phyloP scores from a whole-genome alignment of 495 filamentous ascomycete species.

The Aspergillus sclerotioniger region DNA sequence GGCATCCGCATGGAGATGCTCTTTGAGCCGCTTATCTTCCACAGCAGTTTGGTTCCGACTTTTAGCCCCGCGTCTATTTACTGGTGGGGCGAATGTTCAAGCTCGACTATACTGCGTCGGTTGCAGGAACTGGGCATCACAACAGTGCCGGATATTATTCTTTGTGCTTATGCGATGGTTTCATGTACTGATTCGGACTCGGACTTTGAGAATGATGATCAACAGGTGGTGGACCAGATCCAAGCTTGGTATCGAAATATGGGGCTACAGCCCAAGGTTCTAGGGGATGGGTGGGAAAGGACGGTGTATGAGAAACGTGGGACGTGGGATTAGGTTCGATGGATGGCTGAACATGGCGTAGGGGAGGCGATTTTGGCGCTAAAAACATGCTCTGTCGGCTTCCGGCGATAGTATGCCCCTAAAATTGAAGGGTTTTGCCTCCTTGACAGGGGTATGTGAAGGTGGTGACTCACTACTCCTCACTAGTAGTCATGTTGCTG shows the following conservation, averaged over 20 bases:
- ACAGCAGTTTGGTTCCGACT: neutral
- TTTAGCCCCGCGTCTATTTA: neutral
- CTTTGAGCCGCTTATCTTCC: neutral
- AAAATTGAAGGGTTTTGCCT: too few relatives aligned
- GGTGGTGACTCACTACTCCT: too few relatives aligned
- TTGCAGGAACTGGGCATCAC: neutral
- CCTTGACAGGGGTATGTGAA: too few relatives aligned
- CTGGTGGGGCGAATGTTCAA: neutral
- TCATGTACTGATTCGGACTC: neutral
- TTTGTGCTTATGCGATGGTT: neutral
- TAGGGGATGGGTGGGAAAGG: neutral
- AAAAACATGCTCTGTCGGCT: too few relatives aligned
- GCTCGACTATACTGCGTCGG: neutral
- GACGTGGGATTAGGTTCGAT: neutral
- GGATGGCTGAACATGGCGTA: too few relatives aligned
- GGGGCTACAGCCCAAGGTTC: neutral
- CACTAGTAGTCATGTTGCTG: too few relatives aligned
- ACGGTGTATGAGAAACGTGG: neutral
- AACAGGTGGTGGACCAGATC: neutral
- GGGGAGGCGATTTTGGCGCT: too few relatives aligned
- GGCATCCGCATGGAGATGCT: neutral
- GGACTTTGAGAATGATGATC: neutral
- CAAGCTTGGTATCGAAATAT: neutral
- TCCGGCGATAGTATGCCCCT: too few relatives aligned
- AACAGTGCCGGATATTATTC: neutral